phyloP scores from a whole-genome alignment of 805 yeast species.

The Candida cerambycidarum region DNA sequence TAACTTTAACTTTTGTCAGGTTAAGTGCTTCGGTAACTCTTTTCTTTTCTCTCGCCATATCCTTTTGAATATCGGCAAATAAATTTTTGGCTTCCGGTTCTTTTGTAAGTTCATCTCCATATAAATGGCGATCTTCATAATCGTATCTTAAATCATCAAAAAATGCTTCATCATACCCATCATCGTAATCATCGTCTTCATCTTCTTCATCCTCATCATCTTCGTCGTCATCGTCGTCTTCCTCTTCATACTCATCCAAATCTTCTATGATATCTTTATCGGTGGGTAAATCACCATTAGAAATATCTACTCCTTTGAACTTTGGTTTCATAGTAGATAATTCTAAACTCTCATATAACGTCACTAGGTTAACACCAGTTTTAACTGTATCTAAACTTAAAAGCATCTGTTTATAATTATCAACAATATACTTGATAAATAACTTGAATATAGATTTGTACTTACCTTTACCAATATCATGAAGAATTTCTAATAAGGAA shows the following conservation, averaged over 20 bases:
- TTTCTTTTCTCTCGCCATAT: conserved; percentile 10
- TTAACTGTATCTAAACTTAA: conserved; percentile 28
- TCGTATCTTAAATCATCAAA: conserved; percentile 7
- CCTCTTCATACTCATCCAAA: conserved; percentile 6
- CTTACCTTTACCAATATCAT: conserved; percentile 26
- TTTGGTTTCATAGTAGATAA: conserved; percentile 1
- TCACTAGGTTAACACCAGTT: conserved; percentile 27
- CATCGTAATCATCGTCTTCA: conserved; percentile 9
- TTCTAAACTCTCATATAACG: conserved; percentile 13
- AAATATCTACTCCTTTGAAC: not conserved
- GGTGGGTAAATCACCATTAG: conserved; percentile 8
- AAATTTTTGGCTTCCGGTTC: conserved; percentile 13
- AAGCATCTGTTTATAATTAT: conserved; percentile 27
- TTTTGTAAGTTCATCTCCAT: conserved; percentile 8
- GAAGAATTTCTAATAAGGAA: conserved; percentile 56
- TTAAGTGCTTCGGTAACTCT: not conserved
- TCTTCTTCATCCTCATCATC: conserved; percentile 9
- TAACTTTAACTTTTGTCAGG: not conserved
- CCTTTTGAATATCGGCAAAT: conserved; percentile 20
- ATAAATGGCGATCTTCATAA: conserved; percentile 9
- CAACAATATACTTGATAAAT: conserved; percentile 23
- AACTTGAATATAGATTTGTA: conserved; percentile 9
- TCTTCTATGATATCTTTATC: conserved; percentile 15
- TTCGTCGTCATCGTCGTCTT: conserved; percentile 9
- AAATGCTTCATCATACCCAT: conserved; percentile 5